phyloP scores from a whole-genome alignment of 2,329 filamentous ascomycete genomes.

The Exophiala xenobiotica region DNA sequence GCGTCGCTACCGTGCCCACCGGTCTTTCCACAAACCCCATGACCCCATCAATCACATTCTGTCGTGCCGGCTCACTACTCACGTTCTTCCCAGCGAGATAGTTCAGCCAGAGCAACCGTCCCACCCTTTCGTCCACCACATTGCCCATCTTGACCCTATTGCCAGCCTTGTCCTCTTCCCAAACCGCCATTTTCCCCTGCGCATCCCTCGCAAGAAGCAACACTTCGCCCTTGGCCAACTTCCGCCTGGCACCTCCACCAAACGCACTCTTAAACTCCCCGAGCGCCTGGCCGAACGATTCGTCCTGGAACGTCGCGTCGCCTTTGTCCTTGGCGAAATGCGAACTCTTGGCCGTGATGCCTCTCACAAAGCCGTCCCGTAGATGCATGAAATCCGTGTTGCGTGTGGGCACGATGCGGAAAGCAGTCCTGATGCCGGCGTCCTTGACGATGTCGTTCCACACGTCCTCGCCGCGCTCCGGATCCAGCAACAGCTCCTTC shows the following conservation, averaged over 20 bases:
- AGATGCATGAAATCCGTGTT: conserved; percentile 94
- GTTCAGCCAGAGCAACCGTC: conserved; percentile 80
- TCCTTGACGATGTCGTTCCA: conserved; percentile 71
- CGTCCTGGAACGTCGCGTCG: conserved; percentile 55
- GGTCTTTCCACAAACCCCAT: conserved; percentile 86
- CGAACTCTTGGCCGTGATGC: conserved; percentile 72
- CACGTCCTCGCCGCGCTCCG: conserved; percentile 65
- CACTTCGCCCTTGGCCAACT: conserved; percentile 76
- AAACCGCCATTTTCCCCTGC: conserved; percentile 64
- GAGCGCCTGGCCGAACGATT: conserved; percentile 73
- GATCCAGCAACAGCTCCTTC: conserved; percentile 67
- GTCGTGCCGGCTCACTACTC: conserved; percentile 76
- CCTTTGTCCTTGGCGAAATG: conserved; percentile 51
- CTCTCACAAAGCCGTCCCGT: conserved; percentile 84
- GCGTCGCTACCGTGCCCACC: conserved; percentile 79
- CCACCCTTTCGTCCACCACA: conserved; percentile 75
- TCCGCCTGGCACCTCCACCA: conserved; percentile 63
- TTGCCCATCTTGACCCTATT: conserved; percentile 63
- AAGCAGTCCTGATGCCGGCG: conserved; percentile 68
- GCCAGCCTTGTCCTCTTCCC: conserved; percentile 57
- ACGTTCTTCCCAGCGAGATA: conserved; percentile 86
- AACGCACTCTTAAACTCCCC: conserved; percentile 79
- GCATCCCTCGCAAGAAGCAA: conserved; percentile 69
- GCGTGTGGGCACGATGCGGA: conserved; percentile 84
- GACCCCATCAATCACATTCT: conserved; percentile 81